Conservation (phyloP, 352 stramenopile species). For the Plasmopara viticola region DNA sequence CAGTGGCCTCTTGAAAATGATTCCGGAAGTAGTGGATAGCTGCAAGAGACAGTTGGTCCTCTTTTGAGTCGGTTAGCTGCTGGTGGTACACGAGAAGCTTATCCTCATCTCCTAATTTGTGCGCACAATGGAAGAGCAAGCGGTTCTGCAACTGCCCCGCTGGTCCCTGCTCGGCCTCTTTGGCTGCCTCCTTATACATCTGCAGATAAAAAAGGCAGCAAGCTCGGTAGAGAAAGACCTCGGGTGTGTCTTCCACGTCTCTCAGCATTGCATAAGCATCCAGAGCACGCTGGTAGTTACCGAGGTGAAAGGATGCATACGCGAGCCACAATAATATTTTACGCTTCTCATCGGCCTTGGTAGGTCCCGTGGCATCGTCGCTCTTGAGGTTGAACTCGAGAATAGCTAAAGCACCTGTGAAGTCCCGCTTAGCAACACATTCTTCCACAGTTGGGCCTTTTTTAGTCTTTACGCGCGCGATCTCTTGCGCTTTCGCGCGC, state of each 20-base stretch:
- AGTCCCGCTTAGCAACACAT: constrained; percentile 84
- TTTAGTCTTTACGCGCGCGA: constrained; percentile 66
- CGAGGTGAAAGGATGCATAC: constrained; percentile 93
- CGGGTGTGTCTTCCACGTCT: constrained; percentile 48
- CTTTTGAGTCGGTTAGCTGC: constrained; percentile 86
- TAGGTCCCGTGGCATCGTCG: constrained; percentile 47
- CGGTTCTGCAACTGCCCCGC: constrained; percentile 83
- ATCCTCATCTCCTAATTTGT: constrained; percentile 91
- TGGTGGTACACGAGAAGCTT: constrained; percentile 94
- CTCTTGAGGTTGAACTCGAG: constrained; percentile 93
- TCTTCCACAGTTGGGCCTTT: constrained; percentile 72
- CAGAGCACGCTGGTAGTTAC: constrained; percentile 90
- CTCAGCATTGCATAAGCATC: constrained; percentile 86
- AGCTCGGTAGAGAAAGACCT: constrained; percentile 86
- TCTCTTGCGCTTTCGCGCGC: constrained; percentile 61
- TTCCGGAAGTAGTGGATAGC: constrained; percentile 94
- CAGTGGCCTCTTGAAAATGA: constrained; percentile 92
- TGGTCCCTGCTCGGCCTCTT: constrained; percentile 62
- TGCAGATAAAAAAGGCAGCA: constrained; percentile 94
- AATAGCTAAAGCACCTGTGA: constrained; percentile 90
- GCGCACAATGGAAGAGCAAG: constrained; percentile 92
- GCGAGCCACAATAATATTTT: constrained; percentile 90
- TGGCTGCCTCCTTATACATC: constrained; percentile 85
- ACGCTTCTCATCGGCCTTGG: constrained; percentile 43
- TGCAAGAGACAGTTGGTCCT: constrained; percentile 94